A percentile compares a stretch with the other conserved stretches of the same genome.
Conservation (phyloP, 768 basidiomycete species). For the Candolleomyces eurysporus region DNA sequence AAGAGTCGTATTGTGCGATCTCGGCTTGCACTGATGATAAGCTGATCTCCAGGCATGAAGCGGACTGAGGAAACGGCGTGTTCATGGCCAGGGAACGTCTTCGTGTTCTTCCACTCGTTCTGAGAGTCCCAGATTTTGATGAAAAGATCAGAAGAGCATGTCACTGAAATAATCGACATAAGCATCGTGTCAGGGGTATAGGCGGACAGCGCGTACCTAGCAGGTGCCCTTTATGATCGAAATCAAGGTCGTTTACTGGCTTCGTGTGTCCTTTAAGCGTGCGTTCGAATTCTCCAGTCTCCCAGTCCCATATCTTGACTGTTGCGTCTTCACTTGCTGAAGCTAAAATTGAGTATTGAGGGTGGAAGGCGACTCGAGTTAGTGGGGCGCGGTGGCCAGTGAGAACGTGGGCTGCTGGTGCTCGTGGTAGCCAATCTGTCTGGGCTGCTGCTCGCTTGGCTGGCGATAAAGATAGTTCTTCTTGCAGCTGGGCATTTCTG, state of each 20-base stretch:
- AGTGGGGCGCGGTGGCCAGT: conserved; percentile 75
- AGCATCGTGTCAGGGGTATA: not conserved
- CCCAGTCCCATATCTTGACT: conserved; percentile 96
- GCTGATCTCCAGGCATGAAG: conserved; percentile 83
- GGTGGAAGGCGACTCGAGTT: conserved; percentile 83
- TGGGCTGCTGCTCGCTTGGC: conserved; percentile 59
- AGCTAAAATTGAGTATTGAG: conserved; percentile 77
- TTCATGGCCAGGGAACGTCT: conserved; percentile 87
- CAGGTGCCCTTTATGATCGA: conserved; percentile 80
- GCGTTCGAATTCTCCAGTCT: conserved; percentile 89
- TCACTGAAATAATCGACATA: conserved; percentile 37
- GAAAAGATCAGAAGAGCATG: conserved; percentile 80
- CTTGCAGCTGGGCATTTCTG: conserved; percentile 75
- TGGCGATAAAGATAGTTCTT: conserved; percentile 54
- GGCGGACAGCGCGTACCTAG: conserved; percentile 51
- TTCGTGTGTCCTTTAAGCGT: conserved; percentile 93
- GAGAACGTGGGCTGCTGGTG: conserved; percentile 76
- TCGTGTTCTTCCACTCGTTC: conserved; percentile 87
- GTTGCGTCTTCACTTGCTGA: conserved; percentile 88
- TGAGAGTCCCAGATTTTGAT: conserved; percentile 91
- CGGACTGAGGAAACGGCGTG: conserved; percentile 85
- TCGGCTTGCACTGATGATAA: conserved; percentile 82
- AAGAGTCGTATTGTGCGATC: conserved; percentile 86
- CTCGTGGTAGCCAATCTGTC: conserved; percentile 85
- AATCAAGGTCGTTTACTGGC: conserved; percentile 83